A percentile compares a stretch with the other conserved stretches of the same genome.
Evolutionary conservation across 441 rosid species (phyloP).

Genomic region (Pelargonium australe): DNA sequence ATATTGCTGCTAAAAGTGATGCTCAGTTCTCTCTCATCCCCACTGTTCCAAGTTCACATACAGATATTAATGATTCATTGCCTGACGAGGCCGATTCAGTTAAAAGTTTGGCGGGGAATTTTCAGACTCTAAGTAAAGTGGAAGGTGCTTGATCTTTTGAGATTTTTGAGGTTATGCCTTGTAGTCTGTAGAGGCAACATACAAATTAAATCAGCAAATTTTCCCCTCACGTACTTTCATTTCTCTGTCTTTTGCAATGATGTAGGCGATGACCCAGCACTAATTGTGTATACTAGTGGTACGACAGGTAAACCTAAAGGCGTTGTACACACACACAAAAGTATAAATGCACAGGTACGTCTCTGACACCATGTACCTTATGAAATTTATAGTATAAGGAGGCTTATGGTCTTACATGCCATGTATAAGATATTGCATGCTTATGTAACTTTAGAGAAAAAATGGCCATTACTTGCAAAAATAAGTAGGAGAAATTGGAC

Average conservation of each 20-base stretch:
- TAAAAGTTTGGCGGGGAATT: conserved; percentile 35
- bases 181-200: background rate
- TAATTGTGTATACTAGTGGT: conserved; percentile 91
- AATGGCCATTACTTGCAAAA: background rate
- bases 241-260: conserved; percentile 18
- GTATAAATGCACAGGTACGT: conserved; percentile 77
- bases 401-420: background rate
- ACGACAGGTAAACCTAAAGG: conserved; percentile 99
- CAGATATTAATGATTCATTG: conserved; percentile 26
- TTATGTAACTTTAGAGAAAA: background rate
- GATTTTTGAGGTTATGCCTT: conserved; percentile 12
- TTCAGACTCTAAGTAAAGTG: conserved; percentile 20
- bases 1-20: conserved; percentile 56
- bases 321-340: conserved; percentile 84
- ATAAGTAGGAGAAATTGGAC: no score
- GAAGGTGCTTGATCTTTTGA: conserved; percentile 20
- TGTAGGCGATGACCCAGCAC: conserved; percentile 77
- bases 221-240: conserved; percentile 12
- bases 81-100: conserved; percentile 30
- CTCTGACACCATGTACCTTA: background rate
- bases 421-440: background rate
- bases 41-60: conserved; percentile 37
- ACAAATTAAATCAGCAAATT: conserved; percentile 5
- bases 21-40: conserved; percentile 71
- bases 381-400: background rate